Base-by-base conservation (phyloP, 1,284 basidiomycete genomes). In the Cryptococcus wingfieldii region DNA sequence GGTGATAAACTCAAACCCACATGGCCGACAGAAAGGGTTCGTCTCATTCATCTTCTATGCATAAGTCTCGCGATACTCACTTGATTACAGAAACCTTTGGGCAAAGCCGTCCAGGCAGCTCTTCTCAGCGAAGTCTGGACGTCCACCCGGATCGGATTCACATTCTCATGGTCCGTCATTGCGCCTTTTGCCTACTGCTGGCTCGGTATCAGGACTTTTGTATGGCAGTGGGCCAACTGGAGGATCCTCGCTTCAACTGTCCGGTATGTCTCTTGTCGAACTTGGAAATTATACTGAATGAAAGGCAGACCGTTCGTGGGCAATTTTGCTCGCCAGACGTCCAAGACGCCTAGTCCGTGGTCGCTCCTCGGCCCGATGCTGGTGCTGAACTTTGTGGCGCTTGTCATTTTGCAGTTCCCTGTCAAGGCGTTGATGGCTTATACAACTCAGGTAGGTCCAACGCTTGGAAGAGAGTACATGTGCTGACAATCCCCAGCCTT, bases 21-120 rank as follows among this genome's bases (percentile, higher is more conserved):
- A 14, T 74, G 72, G 71, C 72, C 74, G 0, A 58, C 47, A 18
- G 61, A 54, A 47, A 62, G 56, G 49, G 69, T 71, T n/a, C 47
- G 63, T 49, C 9, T 3, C 25, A 39, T 19, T n/a, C 5, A 38
- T 27, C 10, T 31, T 16, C 14, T 25, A 23, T 13, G 2, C 18
- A 18, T 19, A 28, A 18, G 8, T 16, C 37, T 45, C 25, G 10
- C 23, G 14, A 25, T 45, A 14, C 13, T 28, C 10, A 38, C 31
- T 37, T n/a, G 34, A 49, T n/a, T 16, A 38, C 31, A 60, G 59
- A 38, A 50, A 10, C 46, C 55, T 8, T 47, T 60, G 6, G 59
- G 47, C 27, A 39, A 43, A 47, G 42, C 56, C 18, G 56, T 58
- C 16, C 50, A 58, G 14, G 42, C 48, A 28, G 44, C 53, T 25